These are phyloP conservation scores for Abelmoschus esculentus DNA, from an alignment of 345 rosid genomes.

Conservation along the genomic window DNA sequence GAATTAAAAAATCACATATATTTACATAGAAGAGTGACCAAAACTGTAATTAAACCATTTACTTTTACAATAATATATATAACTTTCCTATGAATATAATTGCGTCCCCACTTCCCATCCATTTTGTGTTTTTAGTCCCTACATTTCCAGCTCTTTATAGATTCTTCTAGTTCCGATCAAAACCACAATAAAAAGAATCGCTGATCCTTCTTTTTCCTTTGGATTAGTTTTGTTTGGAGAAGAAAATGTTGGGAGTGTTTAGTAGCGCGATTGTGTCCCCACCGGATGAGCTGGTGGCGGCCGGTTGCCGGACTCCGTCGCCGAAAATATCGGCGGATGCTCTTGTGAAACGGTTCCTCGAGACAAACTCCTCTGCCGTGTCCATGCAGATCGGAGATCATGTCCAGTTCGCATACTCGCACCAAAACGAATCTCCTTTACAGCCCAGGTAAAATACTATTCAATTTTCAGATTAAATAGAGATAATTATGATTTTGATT, in stretches of 20 bases:
- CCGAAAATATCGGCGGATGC: conserved; percentile 64
- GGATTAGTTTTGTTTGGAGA: background rate
- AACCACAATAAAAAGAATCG: background rate
- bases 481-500: background rate
- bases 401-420: conserved; percentile 70
- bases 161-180: background rate
- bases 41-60: too few species aligned
- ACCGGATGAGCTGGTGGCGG: conserved; percentile 93
- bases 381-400: conserved; percentile 62
- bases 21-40: too few species aligned
- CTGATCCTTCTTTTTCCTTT: background rate
- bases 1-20: too few species aligned
- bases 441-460: conserved; percentile 55
- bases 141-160: conserved; percentile 11
- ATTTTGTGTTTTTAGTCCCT: background rate
- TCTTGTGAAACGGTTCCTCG: conserved; percentile 56
- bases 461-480: background rate
- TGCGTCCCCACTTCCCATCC: too few species aligned
- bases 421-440: conserved; percentile 57
- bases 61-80: background rate
- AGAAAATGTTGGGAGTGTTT: conserved; percentile 78
- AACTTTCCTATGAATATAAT: conserved; percentile 22
- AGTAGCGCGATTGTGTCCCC: conserved; percentile 70
- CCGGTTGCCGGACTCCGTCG: conserved; percentile 91
- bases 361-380: conserved; percentile 49